Evolutionary conservation across 805 yeast genomes (phyloP).

Genomic region (Yamadazyma olivae): DNA sequence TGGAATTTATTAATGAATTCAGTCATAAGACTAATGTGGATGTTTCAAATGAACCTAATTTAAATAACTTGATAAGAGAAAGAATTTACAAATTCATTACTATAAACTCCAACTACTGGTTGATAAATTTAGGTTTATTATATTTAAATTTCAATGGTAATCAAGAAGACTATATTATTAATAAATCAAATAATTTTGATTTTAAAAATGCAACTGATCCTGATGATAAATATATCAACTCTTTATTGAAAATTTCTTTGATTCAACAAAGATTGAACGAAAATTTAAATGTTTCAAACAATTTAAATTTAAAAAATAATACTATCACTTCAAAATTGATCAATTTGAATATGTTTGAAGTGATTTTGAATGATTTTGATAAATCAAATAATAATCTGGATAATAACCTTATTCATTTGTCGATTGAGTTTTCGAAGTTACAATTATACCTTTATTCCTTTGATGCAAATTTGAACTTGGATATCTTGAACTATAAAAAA

Average conservation of each 20-base stretch:
- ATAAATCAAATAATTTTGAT: constrained; percentile 26
- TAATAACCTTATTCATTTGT: constrained; percentile 24
- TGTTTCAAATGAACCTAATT: constrained; percentile 23
- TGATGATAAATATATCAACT: constrained; percentile 22
- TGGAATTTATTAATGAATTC: constrained; percentile 40
- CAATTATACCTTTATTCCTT: constrained; percentile 37
- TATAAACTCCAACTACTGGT: constrained; percentile 43
- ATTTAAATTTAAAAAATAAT: constrained; percentile 2
- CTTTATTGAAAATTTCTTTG: constrained; percentile 28
- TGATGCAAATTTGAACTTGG: constrained; percentile 20
- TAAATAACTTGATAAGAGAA: constrained; percentile 35
- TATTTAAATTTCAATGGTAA: constrained; percentile 26
- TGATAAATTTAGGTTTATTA: constrained; percentile 36
- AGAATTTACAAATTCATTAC: constrained; percentile 41
- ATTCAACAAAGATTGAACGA: constrained; percentile 40
- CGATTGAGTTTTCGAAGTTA: constrained; percentile 35
- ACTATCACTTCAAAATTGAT: constrained; percentile 28
- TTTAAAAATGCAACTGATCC: constrained; percentile 7
- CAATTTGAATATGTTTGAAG: constrained; percentile 42
- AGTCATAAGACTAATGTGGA: constrained; percentile 30
- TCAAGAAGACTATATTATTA: constrained; percentile 36
- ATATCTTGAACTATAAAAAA: constrained; percentile 24
- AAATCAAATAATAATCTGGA: constrained; percentile 16
- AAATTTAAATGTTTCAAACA: constrained; percentile 29
- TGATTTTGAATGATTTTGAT: constrained; percentile 30